Evolutionary conservation across 1,284 basidiomycete species (phyloP).

Genomic region (Trichosporon faecale): DNA sequence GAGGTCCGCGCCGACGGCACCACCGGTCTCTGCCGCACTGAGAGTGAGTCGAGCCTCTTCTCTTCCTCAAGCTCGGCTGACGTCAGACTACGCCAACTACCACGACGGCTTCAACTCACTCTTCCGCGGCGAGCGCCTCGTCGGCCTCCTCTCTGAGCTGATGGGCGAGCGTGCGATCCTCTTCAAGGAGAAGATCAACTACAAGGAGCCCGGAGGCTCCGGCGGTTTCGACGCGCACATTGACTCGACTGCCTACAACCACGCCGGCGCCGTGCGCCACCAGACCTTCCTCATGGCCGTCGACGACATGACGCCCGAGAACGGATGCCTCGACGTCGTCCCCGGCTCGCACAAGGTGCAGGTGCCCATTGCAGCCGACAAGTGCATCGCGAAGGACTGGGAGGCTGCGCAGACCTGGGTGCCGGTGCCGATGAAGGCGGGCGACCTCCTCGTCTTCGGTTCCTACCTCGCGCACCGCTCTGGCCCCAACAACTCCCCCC

Average conservation of each 20-base stretch:
- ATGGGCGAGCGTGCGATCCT: conserved; percentile 37
- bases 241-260: conserved; percentile 37
- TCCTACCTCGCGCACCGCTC: conserved; percentile 45
- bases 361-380: conserved; percentile 36
- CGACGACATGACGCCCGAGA: conserved; percentile 38
- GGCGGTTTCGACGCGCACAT: conserved; percentile 46
- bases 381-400: conserved; percentile 40
- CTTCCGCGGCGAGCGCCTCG: conserved; percentile 33
- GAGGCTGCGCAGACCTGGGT: conserved; percentile 36
- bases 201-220: conserved; percentile 38
- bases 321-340: conserved; percentile 46
- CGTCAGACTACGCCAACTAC: conserved; percentile 35
- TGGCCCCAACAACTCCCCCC: conserved; percentile 36
- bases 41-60: conserved; percentile 27
- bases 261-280: conserved; percentile 32
- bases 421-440: conserved; percentile 40
- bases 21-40: conserved; percentile 38
- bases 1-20: conserved; percentile 36
- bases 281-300: conserved; percentile 43
- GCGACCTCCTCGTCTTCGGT: conserved; percentile 41
- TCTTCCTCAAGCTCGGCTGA: not conserved
- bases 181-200: conserved; percentile 49
- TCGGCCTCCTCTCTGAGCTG: conserved; percentile 30
- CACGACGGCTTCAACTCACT: conserved; percentile 36
- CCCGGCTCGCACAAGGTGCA: conserved; percentile 32